Conservation (phyloP, 1,139 yeast species). For the Kodamaea arcana region DNA sequence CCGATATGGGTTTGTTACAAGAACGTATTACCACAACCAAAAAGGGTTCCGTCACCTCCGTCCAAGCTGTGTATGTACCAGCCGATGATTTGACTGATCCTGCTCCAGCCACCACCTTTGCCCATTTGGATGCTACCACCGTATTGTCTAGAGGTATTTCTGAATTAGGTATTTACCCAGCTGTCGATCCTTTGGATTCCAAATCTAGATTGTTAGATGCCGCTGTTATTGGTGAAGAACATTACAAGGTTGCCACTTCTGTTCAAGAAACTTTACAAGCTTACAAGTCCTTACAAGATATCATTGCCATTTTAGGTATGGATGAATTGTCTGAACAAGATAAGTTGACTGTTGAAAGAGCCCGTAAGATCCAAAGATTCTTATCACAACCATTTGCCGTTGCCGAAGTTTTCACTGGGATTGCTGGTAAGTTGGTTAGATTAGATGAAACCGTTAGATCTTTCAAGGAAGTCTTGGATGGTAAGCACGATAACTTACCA, state of each 20-base stretch:
- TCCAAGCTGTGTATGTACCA: conserved; percentile 99
- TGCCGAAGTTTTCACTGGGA: conserved; percentile 99
- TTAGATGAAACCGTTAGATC: conserved; percentile 91
- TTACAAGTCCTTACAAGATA: conserved; percentile 99
- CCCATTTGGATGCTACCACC: conserved; percentile 99
- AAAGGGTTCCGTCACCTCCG: conserved; percentile 99
- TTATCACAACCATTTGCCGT: conserved; percentile 99
- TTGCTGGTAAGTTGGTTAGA: conserved; percentile 95
- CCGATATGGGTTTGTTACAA: conserved; percentile 99
- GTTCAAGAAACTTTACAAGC: conserved; percentile 99
- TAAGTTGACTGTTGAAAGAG: conserved; percentile 99
- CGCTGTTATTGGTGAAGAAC: conserved; percentile 97
- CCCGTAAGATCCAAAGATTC: conserved; percentile 99
- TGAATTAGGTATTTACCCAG: conserved; percentile 99
- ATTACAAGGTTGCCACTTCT: conserved; percentile 88
- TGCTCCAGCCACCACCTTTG: conserved; percentile 99
- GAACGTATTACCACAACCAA: conserved; percentile 99
- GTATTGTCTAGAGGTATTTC: conserved; percentile 99
- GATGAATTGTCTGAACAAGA: conserved; percentile 98
- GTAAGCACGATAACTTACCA: conserved; percentile 98
- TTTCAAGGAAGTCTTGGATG: conserved; percentile 95
- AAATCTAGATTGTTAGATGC: conserved; percentile 98
- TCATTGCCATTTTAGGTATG: conserved; percentile 99
- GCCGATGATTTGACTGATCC: conserved; percentile 99
- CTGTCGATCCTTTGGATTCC: conserved; percentile 99